These are phyloP conservation scores for Fraxinus greggii DNA, from an alignment of 305 asterid species.

Conservation along the genomic window DNA sequence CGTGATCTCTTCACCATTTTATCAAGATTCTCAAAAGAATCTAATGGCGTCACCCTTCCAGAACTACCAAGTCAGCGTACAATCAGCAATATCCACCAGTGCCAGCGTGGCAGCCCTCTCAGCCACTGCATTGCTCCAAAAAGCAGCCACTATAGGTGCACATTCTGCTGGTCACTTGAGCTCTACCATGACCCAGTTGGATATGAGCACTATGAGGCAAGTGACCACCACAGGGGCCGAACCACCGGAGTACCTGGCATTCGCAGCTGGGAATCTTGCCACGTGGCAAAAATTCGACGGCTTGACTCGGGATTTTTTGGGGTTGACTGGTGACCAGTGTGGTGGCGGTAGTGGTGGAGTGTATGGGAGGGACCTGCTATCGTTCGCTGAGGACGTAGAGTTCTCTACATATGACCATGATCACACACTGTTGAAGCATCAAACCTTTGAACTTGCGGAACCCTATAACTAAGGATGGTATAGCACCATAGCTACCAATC, in stretches of 20 bases:
- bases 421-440: constrained; percentile 42
- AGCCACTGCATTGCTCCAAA: constrained; percentile 77
- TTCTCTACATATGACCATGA: constrained; percentile 44
- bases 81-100: neutral
- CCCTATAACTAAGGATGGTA: constrained; percentile 18
- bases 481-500: neutral
- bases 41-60: constrained; percentile 33
- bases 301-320: constrained; percentile 73
- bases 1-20: constrained; percentile 37
- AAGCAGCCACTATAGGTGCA: constrained; percentile 50
- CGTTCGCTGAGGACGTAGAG: constrained; percentile 46
- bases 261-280: neutral
- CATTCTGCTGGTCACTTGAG: constrained; percentile 38
- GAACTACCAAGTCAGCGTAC: constrained; percentile 18
- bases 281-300: constrained; percentile 54
- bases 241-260: constrained; percentile 22
- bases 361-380: constrained; percentile 34
- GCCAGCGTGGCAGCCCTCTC: constrained; percentile 40
- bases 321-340: constrained; percentile 53
- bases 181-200: constrained; percentile 67
- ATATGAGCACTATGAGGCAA: constrained; percentile 34
- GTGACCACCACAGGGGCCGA: constrained; percentile 23
- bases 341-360: constrained; percentile 9
- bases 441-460: constrained; percentile 50
- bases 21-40: constrained; percentile 24